Base-by-base conservation (phyloP, 1,284 basidiomycete species). In the Leccinum olivaceoglutinosum region DNA sequence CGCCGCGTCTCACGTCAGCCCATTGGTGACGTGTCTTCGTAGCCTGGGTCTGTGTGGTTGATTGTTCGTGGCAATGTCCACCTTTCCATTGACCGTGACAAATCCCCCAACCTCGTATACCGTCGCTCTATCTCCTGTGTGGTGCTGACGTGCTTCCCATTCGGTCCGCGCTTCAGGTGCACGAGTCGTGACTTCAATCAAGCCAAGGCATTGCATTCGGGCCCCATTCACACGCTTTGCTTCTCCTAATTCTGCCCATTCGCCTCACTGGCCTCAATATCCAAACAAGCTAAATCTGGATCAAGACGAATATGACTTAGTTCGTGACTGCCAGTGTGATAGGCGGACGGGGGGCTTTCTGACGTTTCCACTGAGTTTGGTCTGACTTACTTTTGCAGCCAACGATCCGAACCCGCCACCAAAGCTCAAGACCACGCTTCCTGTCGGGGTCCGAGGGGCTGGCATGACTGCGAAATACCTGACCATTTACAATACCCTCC, bases 91-190 rank as follows among this genome's bases (percentile, higher is more conserved):
- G 38, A 39, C 38, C 12, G 38, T 39, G 38, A 39, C 38, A 39
- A 39, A 14, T 39, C 38, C 38, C 56, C 21, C 10, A 34, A 34
- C 21, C 38, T 61, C 53, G 29, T 58, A 18, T 58, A 41, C n/a
- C 53, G 36, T 67, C 10, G 14, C 25, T 49, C n/a, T 36, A 34
- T 68, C 32, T 32, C 34, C 21, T 54, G 29, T 58, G 14, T 57
- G 56, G 44, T 61, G 61, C 68, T 70, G 63, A 72, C 61, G 56
- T 32, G 51, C 49, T 60, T 60, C 38, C 44, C n/a, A 54, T 60
- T 59, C 56, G 55, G 34, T 62, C 51, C 25, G 12, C 44, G 54
- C 49, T 49, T 60, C 59, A 72, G 69, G 65, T 71, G 58, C 63
- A 49, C 55, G 66, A 58, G 60, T 53, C 62, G 34, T 49, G 69